A percentile compares a stretch with the other conserved stretches of the same genome.
Conservation (phyloP, 768 basidiomycete genomes). For the Xerocomus spinulosus region DNA sequence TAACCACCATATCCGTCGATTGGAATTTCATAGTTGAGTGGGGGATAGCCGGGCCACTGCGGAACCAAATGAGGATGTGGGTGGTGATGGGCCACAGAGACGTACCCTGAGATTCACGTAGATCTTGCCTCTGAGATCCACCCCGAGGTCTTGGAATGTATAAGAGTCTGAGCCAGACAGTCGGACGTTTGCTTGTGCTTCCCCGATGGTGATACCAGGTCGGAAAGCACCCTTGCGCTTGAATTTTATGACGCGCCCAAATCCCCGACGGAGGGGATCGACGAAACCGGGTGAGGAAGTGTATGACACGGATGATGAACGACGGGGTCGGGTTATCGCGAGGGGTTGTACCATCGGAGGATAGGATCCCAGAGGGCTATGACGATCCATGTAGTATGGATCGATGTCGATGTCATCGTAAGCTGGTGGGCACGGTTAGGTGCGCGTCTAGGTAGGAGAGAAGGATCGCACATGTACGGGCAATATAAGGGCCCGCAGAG, state of each 20-base stretch:
- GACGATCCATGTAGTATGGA: slow-evolving; percentile 42
- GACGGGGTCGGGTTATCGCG: slow-evolving; percentile 20
- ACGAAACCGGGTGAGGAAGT: slow-evolving; percentile 30
- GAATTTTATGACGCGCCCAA: slow-evolving; percentile 59
- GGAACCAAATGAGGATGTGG: slow-evolving; percentile 1
- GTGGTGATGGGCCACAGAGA: slow-evolving; percentile 3
- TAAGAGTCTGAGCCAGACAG: slow-evolving; percentile 63
- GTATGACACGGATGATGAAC: slow-evolving; percentile 41
- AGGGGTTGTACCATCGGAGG: slow-evolving; percentile 23
- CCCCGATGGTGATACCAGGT: slow-evolving; percentile 60
- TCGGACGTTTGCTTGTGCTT: slow-evolving; percentile 61
- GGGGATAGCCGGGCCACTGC: slow-evolving; percentile 67
- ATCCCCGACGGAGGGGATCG: slow-evolving; percentile 46
- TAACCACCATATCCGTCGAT: slow-evolving; percentile 63
- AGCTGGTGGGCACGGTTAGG: slow-evolving; percentile 28
- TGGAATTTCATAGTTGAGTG: slow-evolving; percentile 72
- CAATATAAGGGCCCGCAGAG: slow-evolving; percentile 39
- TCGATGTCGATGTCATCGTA: slow-evolving; percentile 56
- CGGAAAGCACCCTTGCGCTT: slow-evolving; percentile 66
- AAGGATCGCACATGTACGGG: slow-evolving; percentile 37
- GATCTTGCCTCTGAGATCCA: slow-evolving; percentile 57
- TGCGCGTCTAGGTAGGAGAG: background rate
- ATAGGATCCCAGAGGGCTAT: slow-evolving; percentile 15
- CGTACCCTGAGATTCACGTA: slow-evolving; percentile 58
- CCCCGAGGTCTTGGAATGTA: slow-evolving; percentile 57